These are phyloP conservation scores for Penicillium cataractarum DNA, from an alignment of 495 filamentous ascomycete genomes.

Conservation along the genomic window DNA sequence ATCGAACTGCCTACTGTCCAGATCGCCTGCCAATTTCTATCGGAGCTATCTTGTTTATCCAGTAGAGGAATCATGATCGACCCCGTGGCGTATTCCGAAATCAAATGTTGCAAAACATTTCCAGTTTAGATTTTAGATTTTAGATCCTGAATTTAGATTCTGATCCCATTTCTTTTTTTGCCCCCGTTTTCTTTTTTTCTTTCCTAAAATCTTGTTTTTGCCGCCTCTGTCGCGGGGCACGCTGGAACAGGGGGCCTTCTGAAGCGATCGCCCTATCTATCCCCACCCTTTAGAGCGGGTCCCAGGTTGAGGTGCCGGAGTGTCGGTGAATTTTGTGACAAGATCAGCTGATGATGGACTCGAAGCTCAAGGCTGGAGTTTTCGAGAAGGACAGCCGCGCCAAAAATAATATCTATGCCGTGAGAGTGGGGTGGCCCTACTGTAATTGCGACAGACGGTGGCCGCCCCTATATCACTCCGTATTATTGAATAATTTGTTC, in stretches of 20 bases:
- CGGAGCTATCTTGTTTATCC: not conserved
- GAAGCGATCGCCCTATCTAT: conserved; percentile 21
- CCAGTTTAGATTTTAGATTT: not conserved
- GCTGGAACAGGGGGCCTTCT: conserved; percentile 3
- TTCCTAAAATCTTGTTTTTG: not conserved
- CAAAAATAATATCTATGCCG: conserved; percentile 4
- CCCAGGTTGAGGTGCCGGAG: conserved; percentile 22
- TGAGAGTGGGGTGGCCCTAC: not conserved
- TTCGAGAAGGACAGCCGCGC: conserved; percentile 23
- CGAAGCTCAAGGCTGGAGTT: too few species aligned
- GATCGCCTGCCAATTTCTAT: not conserved
- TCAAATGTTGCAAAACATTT: not conserved
- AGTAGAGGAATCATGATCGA: not conserved
- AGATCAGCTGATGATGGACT: conserved; percentile 33
- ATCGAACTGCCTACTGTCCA: not conserved
- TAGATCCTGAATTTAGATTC: too few species aligned
- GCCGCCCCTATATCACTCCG: not conserved
- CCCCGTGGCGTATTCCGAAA: not conserved
- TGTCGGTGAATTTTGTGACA: conserved; percentile 39
- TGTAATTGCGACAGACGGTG: conserved; percentile 5
- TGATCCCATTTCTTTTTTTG: conserved; percentile 5
- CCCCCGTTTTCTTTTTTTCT: not conserved
- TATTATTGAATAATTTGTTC: not conserved
- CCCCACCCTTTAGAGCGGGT: conserved; percentile 17
- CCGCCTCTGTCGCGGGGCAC: not conserved